Evolutionary conservation across 1,139 yeast species (phyloP).

Genomic region (Groenewaldozyma auringiensis): DNA sequence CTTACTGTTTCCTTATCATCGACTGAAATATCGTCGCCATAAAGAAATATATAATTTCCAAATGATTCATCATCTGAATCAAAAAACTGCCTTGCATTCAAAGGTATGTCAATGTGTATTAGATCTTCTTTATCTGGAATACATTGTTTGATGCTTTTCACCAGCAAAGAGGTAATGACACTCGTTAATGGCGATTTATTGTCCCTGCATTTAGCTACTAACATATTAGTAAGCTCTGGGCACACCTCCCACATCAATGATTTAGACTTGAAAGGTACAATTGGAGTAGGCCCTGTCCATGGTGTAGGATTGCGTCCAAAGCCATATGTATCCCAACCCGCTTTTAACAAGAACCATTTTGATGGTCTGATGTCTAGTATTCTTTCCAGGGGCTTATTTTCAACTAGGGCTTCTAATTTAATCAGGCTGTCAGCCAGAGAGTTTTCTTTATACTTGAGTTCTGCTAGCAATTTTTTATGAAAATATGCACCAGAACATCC

Average conservation of each 20-base stretch:
- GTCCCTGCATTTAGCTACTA: background rate
- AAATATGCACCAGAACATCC: slow-evolving; percentile 18
- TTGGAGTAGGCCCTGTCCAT: slow-evolving; percentile 4
- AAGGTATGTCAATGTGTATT: slow-evolving; percentile 4
- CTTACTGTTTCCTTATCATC: background rate
- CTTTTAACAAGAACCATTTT: background rate
- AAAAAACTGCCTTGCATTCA: slow-evolving; percentile 5
- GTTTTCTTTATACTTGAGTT: slow-evolving; percentile 6
- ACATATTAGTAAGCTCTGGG: background rate
- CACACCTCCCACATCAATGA: background rate
- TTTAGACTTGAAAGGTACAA: slow-evolving; percentile 2
- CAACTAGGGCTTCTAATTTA: background rate
- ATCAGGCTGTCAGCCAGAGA: too few species aligned
- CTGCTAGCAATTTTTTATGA: slow-evolving; percentile 14
- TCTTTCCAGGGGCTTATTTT: background rate
- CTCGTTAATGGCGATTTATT: background rate
- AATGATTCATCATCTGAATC: background rate
- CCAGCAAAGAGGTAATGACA: background rate
- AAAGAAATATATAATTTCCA: slow-evolving; percentile 3
- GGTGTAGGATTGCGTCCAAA: too few species aligned
- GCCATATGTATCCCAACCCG: slow-evolving; percentile 2
- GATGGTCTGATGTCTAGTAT: slow-evolving; percentile 4
- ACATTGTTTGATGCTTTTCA: background rate
- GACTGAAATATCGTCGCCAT: slow-evolving; percentile 2
- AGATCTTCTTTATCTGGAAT: background rate